Evolutionary conservation across 2,329 filamentous ascomycete genomes (phyloP), one percentile per base, ranked within the genome.

Genomic region (Alternaria sp.): DNA sequence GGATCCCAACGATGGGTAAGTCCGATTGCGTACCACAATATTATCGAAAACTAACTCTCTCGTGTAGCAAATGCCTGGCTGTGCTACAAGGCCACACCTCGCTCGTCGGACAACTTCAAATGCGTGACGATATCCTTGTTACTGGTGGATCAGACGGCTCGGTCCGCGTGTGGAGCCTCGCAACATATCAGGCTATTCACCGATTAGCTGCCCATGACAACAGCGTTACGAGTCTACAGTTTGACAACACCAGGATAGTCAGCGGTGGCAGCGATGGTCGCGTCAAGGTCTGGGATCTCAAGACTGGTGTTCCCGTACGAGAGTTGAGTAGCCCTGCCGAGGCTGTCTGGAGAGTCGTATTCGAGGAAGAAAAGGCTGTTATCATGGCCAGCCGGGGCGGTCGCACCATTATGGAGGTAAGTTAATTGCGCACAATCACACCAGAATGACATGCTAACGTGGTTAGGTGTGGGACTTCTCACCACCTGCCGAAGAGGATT

Each of bases 281-380:
- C 54, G 95, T 99, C 67, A 99, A 98, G 81, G 94, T 99, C 56
- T 99, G 95, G 95, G 94, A 97, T 81, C 84, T 98, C 60, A 93
- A 95, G 79, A 95, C 92, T 2, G 95, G 95, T 4, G 90, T 92
- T 59, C 85, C 97, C 28, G 92, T 99, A 22, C 89, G 95, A 62
- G 95, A 99, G 80, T 86, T 99, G 43, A 94, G 94, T 48, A 89
- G 91, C 20, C 93, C 94, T 54, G 93, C 94, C 0, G 94, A 99
- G 75, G 94, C 94, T 16, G 95, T 99, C 0, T 99, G 95, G 95
- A 87, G 95, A 61, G 94, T 99, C 34, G 95, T 96, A 0, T 99
- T 99, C 77, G 95, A 99, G 76, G 94, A 97, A 67, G 95, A 99
- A 80, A 98, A 97, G 79, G 97, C 94, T 60, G 94, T 99, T 30